phyloP scores from a whole-genome alignment of 192 early-diverging fungal species.

The Coemansia biformis region DNA sequence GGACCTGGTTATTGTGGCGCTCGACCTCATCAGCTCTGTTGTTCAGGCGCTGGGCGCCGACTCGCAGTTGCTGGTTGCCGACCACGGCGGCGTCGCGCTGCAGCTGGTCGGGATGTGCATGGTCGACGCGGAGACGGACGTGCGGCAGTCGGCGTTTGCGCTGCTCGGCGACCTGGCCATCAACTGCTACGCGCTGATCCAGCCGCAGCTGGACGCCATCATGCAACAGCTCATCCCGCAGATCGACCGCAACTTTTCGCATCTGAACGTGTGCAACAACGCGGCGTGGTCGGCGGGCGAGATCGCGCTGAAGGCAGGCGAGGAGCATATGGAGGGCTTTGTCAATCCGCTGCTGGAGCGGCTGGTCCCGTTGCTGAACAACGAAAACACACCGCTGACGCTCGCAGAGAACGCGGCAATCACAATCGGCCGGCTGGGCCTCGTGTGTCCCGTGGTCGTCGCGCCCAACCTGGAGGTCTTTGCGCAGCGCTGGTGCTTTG shows the following conservation, averaged over 20 bases:
- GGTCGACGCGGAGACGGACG: conserved; percentile 67
- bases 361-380: conserved; percentile 77
- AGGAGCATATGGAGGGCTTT: conserved; percentile 71
- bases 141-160: conserved; percentile 93
- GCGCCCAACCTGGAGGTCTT: conserved; percentile 83
- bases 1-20: conserved; percentile 93
- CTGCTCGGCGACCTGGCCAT: conserved; percentile 97
- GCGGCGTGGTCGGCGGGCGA: conserved; percentile 98
- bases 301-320: conserved; percentile 79
- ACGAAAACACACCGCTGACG: conserved; percentile 61
- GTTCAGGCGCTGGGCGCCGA: conserved; percentile 81
- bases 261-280: conserved; percentile 92
- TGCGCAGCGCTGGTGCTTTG: conserved; percentile 76
- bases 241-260: conserved; percentile 54
- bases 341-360: conserved; percentile 73
- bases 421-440: conserved; percentile 93
- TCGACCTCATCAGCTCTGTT: conserved; percentile 93
- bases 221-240: conserved; percentile 76
- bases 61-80: conserved; percentile 71
- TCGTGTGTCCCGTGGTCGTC: conserved; percentile 73
- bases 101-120: conserved; percentile 79
- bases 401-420: conserved; percentile 94
- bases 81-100: conserved; percentile 65
- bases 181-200: conserved; percentile 74
- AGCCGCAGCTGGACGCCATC: conserved; percentile 73